Evolutionary conservation across 2,329 filamentous ascomycete species (phyloP).

Genomic region (Colletotrichum chrysophilum): DNA sequence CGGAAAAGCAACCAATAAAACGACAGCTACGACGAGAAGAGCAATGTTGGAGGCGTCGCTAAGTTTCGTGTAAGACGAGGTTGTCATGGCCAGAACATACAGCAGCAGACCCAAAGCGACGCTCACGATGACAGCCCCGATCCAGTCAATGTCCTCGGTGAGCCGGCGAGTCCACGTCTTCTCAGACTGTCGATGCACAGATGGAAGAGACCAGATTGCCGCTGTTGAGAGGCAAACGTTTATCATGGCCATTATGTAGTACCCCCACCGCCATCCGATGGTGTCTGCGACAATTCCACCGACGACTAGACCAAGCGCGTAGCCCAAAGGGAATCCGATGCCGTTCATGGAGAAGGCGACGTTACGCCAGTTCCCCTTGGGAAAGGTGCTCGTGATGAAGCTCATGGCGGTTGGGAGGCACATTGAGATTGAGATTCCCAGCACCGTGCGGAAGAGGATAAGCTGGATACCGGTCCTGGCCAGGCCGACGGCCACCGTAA

Average conservation of each 20-base stretch:
- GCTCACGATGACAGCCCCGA: slow-evolving; percentile 51
- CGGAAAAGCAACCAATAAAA: slow-evolving; percentile 53
- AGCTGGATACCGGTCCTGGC: slow-evolving; percentile 38
- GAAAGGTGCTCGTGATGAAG: slow-evolving; percentile 41
- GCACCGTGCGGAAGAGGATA: slow-evolving; percentile 39
- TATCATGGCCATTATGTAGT: slow-evolving; percentile 43
- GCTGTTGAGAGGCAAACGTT: slow-evolving; percentile 38
- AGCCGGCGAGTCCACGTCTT: slow-evolving; percentile 30
- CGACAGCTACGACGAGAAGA: slow-evolving; percentile 46
- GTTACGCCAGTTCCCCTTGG: slow-evolving; percentile 40
- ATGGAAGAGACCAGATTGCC: slow-evolving; percentile 41
- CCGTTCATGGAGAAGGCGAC: slow-evolving; percentile 49
- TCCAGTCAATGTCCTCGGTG: slow-evolving; percentile 56
- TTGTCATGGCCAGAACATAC: slow-evolving; percentile 54
- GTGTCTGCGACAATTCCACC: slow-evolving; percentile 54
- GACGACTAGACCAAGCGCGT: slow-evolving; percentile 53
- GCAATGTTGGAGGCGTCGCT: slow-evolving; percentile 44
- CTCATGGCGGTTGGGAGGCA: slow-evolving; percentile 41
- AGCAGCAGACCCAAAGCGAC: slow-evolving; percentile 52
- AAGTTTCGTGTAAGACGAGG: slow-evolving; percentile 43
- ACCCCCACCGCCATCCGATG: slow-evolving; percentile 52
- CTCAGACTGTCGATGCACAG: slow-evolving; percentile 24
- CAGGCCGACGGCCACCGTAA: slow-evolving; percentile 38
- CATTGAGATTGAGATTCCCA: slow-evolving; percentile 41
- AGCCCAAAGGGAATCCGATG: slow-evolving; percentile 50